These are phyloP conservation scores for Eucalyptus coolabah DNA, from an alignment of 345 rosid genomes.

Conservation along the genomic window DNA sequence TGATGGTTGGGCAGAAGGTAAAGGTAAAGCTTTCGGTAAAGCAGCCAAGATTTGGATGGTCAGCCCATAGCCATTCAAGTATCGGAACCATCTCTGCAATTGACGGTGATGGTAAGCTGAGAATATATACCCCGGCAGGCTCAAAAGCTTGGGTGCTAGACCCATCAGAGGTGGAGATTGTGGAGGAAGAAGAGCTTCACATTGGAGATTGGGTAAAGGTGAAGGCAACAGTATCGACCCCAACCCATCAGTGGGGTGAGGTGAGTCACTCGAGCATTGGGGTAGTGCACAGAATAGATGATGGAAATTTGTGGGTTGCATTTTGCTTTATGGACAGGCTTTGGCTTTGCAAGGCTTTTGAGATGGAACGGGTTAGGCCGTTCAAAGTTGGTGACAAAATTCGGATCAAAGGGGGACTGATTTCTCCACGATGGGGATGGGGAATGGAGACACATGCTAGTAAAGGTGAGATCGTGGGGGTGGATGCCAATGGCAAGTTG, in stretches of 20 bases:
- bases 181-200: constrained; percentile 67
- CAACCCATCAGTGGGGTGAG: constrained; percentile 94
- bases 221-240: constrained; percentile 46
- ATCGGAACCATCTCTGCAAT: constrained; percentile 78
- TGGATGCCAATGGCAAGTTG: constrained; percentile 89
- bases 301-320: constrained; percentile 68
- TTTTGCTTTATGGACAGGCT: constrained; percentile 87
- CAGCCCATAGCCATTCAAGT: constrained; percentile 76
- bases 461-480: constrained; percentile 84
- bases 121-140: constrained; percentile 86
- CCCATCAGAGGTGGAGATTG: constrained; percentile 77
- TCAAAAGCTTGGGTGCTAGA: constrained; percentile 97
- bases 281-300: constrained; percentile 80
- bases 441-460: constrained; percentile 98
- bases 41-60: constrained; percentile 96
- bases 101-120: constrained; percentile 89
- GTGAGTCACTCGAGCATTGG: constrained; percentile 86
- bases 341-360: constrained; percentile 86
- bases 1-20: constrained; percentile 61
- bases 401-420: constrained; percentile 62
- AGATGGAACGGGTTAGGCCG: constrained; percentile 72
- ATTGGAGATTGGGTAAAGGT: constrained; percentile 95
- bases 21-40: constrained; percentile 66
- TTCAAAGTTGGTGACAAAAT: constrained; percentile 70
- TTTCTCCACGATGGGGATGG: constrained; percentile 94